Evolutionary conservation across 2,329 filamentous ascomycete species (phyloP), one percentile per base, ranked within the genome.

Genomic region (Aspergillus aculeatus): DNA sequence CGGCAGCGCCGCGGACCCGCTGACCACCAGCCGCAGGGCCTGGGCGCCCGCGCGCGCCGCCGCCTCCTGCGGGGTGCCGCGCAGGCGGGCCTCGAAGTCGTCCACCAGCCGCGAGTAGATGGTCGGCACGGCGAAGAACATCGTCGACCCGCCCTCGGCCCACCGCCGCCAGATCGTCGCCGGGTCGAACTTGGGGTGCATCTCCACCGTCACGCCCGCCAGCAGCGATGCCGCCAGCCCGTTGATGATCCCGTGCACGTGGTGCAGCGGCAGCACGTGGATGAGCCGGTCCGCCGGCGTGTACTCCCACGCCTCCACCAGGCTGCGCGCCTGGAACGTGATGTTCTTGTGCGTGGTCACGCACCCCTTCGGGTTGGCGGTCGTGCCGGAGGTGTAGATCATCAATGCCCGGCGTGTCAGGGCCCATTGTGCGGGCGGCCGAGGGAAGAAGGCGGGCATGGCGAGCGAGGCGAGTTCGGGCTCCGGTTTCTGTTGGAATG

Each of bases 91-190:
- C 49, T 79, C 75, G 53, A 78, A 79, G 56, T 81, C 78, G 57
- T 81, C 76, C 58, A 79, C 76, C 54, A 83, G 69, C 0, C 80
- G 75, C 50, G 80, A 78, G 68, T 82, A 83, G 31, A 83, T 81
- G 1, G 81, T 83, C 3, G 81, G 81, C 1, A 83, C 81, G 16
- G 79, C 81, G 64, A 80, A 78, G 71, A 83, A 83, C 72, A 82
- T 77, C 0, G 78, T 75, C 29, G 79, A 73, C 49, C 73, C 69
- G 62, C 75, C 77, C 31, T 69, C 72, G 59, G 71, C 69, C 79
- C 79, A 82, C 16, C 80, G 74, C 21, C 74, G 68, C 81, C 81
- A 83, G 65, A 81, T 79, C 57, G 74, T 64, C 64, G 71, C 64
- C 11, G 77, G 70, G 51, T 80, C 74, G 70, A 83, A 77, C 65